These are phyloP conservation scores for Candida boleticola DNA, from an alignment of 805 yeast species.

Conservation along the genomic window DNA sequence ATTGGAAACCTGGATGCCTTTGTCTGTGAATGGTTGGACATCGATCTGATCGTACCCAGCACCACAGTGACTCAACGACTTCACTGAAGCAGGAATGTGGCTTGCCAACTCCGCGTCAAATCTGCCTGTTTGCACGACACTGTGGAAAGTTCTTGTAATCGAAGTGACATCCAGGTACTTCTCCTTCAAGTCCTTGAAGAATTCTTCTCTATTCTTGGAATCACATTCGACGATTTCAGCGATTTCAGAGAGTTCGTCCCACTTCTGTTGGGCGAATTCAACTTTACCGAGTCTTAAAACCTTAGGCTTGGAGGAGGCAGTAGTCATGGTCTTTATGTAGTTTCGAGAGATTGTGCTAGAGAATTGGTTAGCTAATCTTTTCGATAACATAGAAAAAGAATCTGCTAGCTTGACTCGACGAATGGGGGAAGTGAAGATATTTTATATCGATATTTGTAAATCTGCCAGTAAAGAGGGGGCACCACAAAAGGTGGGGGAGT, in stretches of 20 bases:
- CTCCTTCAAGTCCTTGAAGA: conserved; percentile 40
- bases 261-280: conserved; percentile 59
- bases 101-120: conserved; percentile 61
- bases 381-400: conserved; percentile 1
- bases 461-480: too few species aligned
- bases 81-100: conserved; percentile 53
- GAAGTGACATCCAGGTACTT: conserved; percentile 44
- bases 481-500: too few species aligned
- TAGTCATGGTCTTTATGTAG: conserved; percentile 1
- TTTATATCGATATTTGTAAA: not conserved
- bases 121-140: conserved; percentile 54
- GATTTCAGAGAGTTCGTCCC: conserved; percentile 52
- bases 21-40: conserved; percentile 47
- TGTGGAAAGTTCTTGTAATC: conserved; percentile 53
- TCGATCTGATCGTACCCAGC: conserved; percentile 80
- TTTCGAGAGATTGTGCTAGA: not conserved
- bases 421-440: not conserved
- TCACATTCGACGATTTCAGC: conserved; percentile 39
- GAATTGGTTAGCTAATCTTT: not conserved
- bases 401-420: too few species aligned
- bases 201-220: conserved; percentile 36
- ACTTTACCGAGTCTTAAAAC: conserved; percentile 66
- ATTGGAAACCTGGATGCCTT: conserved; percentile 63
- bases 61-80: conserved; percentile 59
- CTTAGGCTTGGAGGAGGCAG: conserved; percentile 41